These are phyloP conservation scores for Grosmannia huntii DNA, from an alignment of 2,329 filamentous ascomycete genomes.

Conservation along the genomic window DNA sequence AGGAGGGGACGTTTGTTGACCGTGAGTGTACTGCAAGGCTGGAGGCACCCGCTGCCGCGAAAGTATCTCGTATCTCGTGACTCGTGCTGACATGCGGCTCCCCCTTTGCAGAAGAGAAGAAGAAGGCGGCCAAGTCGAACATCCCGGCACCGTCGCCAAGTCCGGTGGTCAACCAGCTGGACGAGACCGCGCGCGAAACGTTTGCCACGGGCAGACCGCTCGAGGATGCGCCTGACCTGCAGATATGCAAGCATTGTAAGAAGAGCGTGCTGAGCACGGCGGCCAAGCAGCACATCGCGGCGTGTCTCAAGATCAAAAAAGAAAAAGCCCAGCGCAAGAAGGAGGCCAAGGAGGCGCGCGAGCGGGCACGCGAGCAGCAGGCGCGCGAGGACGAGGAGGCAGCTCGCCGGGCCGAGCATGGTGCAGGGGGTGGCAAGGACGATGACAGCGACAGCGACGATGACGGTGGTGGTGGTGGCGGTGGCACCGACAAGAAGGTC, in stretches of 20 bases:
- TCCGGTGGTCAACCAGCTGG: constrained; percentile 53
- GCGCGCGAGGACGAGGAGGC: constrained; percentile 46
- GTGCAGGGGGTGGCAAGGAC: constrained; percentile 26
- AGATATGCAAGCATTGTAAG: constrained; percentile 90
- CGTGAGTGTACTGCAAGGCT: constrained; percentile 28
- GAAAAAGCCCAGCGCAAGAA: constrained; percentile 69
- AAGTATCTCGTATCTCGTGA: not conserved
- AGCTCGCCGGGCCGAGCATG: constrained; percentile 36
- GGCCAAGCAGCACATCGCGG: constrained; percentile 67
- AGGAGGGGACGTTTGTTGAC: constrained; percentile 50
- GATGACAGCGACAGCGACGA: constrained; percentile 29
- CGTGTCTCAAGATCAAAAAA: constrained; percentile 74
- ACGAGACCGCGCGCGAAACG: constrained; percentile 62
- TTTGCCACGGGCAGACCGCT: constrained; percentile 74
- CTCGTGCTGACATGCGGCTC: not conserved
- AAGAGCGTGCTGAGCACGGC: constrained; percentile 68
- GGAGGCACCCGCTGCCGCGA: not conserved
- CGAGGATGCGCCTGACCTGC: constrained; percentile 65
- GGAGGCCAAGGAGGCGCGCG: constrained; percentile 57
- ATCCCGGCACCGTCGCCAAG: constrained; percentile 34
- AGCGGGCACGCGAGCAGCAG: constrained; percentile 49
- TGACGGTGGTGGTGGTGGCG: not conserved
- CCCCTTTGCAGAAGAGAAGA: constrained; percentile 30
- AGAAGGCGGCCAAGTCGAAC: constrained; percentile 34
- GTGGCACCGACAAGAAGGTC: constrained; percentile 19